Evolutionary conservation across 2,329 filamentous ascomycete species (phyloP).

Genomic region (Bipolaris bicolor): DNA sequence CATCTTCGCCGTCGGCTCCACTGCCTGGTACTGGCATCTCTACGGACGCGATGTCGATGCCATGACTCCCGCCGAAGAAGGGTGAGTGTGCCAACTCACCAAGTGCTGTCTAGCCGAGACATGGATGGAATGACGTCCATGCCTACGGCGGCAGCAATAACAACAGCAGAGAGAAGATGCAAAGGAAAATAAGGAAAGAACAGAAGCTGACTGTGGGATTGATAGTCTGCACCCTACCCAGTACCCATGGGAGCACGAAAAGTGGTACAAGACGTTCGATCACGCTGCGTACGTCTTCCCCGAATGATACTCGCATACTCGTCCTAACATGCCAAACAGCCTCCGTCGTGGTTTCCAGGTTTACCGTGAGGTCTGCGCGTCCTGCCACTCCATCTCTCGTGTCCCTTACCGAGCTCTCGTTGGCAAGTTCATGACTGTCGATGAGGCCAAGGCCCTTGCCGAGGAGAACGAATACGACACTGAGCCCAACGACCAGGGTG

Average conservation of each 20-base stretch:
- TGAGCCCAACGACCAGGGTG: constrained; percentile 96
- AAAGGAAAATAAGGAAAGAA: constrained; percentile 16
- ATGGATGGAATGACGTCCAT: not conserved
- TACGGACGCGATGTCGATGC: constrained; percentile 89
- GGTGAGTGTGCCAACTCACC: constrained; percentile 69
- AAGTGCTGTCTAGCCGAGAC: constrained; percentile 9
- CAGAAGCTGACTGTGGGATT: constrained; percentile 35
- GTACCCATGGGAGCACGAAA: constrained; percentile 95
- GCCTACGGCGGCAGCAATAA: not conserved
- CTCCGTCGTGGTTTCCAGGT: constrained; percentile 99
- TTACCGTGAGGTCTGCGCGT: constrained; percentile 97
- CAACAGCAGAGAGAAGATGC: no score
- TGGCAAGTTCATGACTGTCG: constrained; percentile 89
- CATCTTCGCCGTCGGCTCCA: constrained; percentile 82
- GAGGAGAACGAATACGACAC: constrained; percentile 99
- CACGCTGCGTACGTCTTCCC: constrained; percentile 80
- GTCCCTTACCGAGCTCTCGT: constrained; percentile 93
- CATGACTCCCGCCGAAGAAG: constrained; percentile 94
- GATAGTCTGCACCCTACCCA: constrained; percentile 84
- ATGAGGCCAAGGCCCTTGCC: constrained; percentile 95
- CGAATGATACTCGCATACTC: not conserved
- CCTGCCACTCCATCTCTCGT: constrained; percentile 95
- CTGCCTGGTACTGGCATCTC: constrained; percentile 97
- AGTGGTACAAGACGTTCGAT: constrained; percentile 95
- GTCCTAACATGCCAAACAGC: constrained; percentile 54